A percentile compares a stretch with the other conserved stretches of the same genome.
Conservation (phyloP, 2,329 filamentous ascomycete species). For the Penicillium sp. region DNA sequence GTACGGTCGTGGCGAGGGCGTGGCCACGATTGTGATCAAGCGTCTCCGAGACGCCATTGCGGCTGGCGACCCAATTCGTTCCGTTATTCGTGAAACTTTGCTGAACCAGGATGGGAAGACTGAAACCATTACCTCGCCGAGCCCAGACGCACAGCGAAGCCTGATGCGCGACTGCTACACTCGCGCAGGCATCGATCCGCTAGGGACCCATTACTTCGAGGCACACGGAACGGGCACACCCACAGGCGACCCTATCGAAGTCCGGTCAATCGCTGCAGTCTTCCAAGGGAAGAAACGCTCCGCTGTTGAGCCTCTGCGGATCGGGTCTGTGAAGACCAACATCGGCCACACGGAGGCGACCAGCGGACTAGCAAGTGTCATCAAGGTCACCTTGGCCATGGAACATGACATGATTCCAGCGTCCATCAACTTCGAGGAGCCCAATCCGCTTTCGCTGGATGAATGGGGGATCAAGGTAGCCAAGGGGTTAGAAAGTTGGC, state of each 20-base stretch:
- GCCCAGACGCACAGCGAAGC: neutral
- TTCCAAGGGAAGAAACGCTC: neutral
- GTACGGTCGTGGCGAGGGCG: constrained; percentile 6
- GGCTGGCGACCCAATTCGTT: constrained; percentile 44
- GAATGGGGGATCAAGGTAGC: constrained; percentile 3
- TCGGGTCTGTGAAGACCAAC: constrained; percentile 21
- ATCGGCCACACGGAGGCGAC: constrained; percentile 23
- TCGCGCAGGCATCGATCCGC: neutral
- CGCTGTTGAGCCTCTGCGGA: neutral
- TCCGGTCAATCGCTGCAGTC: neutral
- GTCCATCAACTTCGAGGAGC: neutral
- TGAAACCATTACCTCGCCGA: constrained; percentile 38
- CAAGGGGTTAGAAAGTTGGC: neutral
- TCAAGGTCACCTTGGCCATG: constrained; percentile 31
- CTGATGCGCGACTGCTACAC: neutral
- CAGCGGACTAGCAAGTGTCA: constrained; percentile 11
- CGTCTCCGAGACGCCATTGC: constrained; percentile 40
- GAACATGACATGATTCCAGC: constrained; percentile 27
- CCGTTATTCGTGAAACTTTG: constrained; percentile 39
- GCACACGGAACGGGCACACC: constrained; percentile 33
- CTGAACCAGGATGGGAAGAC: constrained; percentile 49
- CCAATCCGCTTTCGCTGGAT: constrained; percentile 5
- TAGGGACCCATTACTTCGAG: constrained; percentile 30
- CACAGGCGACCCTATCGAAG: neutral
- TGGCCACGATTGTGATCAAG: constrained; percentile 33